Base-by-base conservation (phyloP, 768 basidiomycete genomes). In the Rickenella mellea region DNA sequence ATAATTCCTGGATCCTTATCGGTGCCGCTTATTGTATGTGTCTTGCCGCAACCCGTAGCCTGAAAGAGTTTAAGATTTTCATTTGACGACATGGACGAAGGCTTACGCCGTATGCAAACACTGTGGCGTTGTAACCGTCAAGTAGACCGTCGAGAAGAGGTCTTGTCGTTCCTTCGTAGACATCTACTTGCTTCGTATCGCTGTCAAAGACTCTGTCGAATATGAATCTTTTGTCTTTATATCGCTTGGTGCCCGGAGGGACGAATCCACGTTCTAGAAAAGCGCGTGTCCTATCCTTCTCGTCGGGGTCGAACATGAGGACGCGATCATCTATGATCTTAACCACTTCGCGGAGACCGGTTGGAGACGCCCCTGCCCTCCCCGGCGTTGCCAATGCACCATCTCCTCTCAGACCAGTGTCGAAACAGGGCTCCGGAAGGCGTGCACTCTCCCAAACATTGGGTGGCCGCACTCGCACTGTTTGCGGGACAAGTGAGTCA, bases 31-130 rank as follows among this genome's bases (percentile, higher is more conserved):
- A 99, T 97, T 15, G 96, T 99, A 62, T 98, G 93, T 4, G 96
- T 99, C 64, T 99, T 99, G 49, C 96, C 96, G 59, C 96, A 98
- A n/a, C 96, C 96, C n/a, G 96, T 98, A 19, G 96, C 96, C 96
- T 98, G 55, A 15, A 31, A 44, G 10, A 27, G 14, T 26, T 15
- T 14, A 11, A 38, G 17, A 22, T 31, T n/a, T n/a, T n/a, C n/a
- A n/a, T n/a, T n/a, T n/a, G n/a, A n/a, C n/a, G n/a, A n/a, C 17
- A 25, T 24, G 15, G 12, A 20, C 39, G 20, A 41, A 42, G 28
- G 68, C 87, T 60, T 61, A 98, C 96, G 27, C 96, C 96, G 60
- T 99, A 99, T 3, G 96, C 96, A 67, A 99, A 98, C 7, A 97
- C 86, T 9, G 96, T 99, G 32, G 92, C 85, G 53, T 99, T 97